Evolutionary conservation across 345 rosid genomes (phyloP), one percentile per base, ranked within the genome.

Genomic region (Excoecaria agallocha): DNA sequence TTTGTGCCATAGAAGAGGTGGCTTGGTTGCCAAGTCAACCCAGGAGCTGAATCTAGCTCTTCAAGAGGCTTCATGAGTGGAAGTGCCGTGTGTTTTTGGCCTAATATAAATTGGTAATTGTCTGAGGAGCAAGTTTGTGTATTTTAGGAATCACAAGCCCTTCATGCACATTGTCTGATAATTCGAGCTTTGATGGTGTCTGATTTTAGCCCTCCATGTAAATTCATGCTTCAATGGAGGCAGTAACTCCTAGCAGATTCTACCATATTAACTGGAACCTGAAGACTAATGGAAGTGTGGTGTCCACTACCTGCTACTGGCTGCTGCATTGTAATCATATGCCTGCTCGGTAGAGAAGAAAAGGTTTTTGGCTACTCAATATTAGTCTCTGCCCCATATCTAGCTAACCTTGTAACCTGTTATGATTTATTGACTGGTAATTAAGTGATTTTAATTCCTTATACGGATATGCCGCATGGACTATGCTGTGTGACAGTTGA

Each of bases 21-120:
- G 96, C n/a, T 88, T 89, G 58, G 96, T 93, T 72, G 90, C 93
- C 30, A 95, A 95, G 79, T 83, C 89, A 37, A 94, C 91, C 15
- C 90, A 89, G 77, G 99, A 95, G 84, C 84, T 95, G 77, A 91
- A 77, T 83, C 81, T 95, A 37, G 94, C 97, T 60, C 81, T 95
- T 70, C 90, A 93, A 84, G 96, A 92, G 77, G 85, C 82, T 61
- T 93, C 91, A 46, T 85, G 83, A 84, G 74, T 51, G 22, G 67
- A 68, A 51, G 16, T 52, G 43, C 58, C 62, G 62, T 60, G 69
- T 76, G 50, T 78, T 67, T 68, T 69, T 76, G 61, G 30, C 72
- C 50, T 67, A 45, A 30, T 67, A 20, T 65, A 78, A 75, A 54
- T 66, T 63, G 15, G 35, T 51, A 20, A 4, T 74, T 46, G 71